Evolutionary conservation across 2,329 filamentous ascomycete genomes (phyloP).

Genomic region (Sclerotinia minor): DNA sequence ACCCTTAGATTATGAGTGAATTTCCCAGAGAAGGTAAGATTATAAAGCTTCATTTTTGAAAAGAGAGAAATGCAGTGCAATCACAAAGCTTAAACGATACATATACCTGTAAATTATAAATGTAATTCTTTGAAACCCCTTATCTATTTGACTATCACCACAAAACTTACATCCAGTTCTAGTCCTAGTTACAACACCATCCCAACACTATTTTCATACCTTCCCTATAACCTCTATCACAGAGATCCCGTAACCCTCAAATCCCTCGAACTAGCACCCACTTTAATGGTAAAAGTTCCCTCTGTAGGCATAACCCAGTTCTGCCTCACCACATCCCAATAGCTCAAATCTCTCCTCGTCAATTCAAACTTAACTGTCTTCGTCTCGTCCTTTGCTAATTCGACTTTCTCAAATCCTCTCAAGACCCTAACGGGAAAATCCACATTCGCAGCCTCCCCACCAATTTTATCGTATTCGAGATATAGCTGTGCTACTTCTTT

Average conservation of each 20-base stretch:
- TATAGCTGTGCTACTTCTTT: conserved; percentile 60
- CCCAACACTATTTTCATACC: not conserved
- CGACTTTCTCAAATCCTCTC: conserved; percentile 69
- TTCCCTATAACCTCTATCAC: not conserved
- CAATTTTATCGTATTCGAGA: conserved; percentile 44
- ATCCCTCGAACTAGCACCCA: conserved; percentile 46
- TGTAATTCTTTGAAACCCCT: too few species aligned
- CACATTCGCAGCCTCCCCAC: conserved; percentile 32
- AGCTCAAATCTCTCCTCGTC: conserved; percentile 60
- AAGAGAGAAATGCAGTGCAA: not conserved
- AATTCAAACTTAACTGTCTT: conserved; percentile 54
- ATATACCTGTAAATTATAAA: accelerated
- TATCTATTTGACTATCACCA: not conserved
- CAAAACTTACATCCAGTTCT: not conserved
- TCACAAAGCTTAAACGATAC: not conserved
- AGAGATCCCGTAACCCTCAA: conserved; percentile 36
- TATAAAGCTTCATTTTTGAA: too few species aligned
- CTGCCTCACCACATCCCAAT: conserved; percentile 61
- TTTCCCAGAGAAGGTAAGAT: accelerated
- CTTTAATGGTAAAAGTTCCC: conserved; percentile 46
- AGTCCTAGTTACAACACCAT: not conserved
- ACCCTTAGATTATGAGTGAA: not conserved
- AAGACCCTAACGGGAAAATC: conserved; percentile 68
- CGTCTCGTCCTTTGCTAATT: conserved; percentile 50
- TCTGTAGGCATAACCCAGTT: conserved; percentile 64